These are phyloP conservation scores for Kuraishia cidri DNA, from an alignment of 805 yeast genomes.

Conservation along the genomic window DNA sequence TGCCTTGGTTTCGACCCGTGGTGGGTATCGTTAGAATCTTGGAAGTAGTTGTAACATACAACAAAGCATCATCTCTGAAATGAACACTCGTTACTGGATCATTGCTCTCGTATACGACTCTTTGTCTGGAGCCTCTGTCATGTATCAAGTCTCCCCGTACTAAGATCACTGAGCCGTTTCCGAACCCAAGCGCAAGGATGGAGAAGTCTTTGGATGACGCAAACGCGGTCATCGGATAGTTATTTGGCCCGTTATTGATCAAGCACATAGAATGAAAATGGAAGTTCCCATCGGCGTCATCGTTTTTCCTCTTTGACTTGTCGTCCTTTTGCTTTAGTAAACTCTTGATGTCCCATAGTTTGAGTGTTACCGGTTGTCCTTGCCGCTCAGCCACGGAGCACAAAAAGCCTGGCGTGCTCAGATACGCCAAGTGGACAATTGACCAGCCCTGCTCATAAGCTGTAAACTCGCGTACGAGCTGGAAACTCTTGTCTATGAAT, in stretches of 20 bases:
- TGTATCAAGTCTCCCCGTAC: constrained; percentile 82
- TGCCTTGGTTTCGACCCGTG: constrained; percentile 68
- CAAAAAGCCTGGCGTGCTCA: constrained; percentile 41
- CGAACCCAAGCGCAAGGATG: constrained; percentile 67
- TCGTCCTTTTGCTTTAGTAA: constrained; percentile 19
- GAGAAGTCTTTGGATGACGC: constrained; percentile 45
- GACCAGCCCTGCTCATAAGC: constrained; percentile 63
- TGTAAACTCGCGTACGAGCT: constrained; percentile 36
- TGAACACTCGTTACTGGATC: constrained; percentile 80
- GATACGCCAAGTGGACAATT: constrained; percentile 45
- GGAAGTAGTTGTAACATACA: constrained; percentile 71
- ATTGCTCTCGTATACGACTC: constrained; percentile 60
- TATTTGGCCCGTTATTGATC: constrained; percentile 64
- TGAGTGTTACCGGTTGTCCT: constrained; percentile 60
- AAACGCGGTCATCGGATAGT: constrained; percentile 70
- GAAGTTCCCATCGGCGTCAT: constrained; percentile 13
- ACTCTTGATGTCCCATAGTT: constrained; percentile 65
- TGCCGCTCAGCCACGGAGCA: constrained; percentile 69
- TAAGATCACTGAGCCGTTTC: constrained; percentile 75
- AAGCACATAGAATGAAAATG: constrained; percentile 51
- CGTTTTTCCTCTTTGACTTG: constrained; percentile 12
- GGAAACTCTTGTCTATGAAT: constrained; percentile 43
- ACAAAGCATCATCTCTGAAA: constrained; percentile 41
- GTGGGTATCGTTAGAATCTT: constrained; percentile 67
- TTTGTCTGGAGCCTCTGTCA: constrained; percentile 86